phyloP scores from a whole-genome alignment of 306 rosid species.

The Rosa rugosa region DNA sequence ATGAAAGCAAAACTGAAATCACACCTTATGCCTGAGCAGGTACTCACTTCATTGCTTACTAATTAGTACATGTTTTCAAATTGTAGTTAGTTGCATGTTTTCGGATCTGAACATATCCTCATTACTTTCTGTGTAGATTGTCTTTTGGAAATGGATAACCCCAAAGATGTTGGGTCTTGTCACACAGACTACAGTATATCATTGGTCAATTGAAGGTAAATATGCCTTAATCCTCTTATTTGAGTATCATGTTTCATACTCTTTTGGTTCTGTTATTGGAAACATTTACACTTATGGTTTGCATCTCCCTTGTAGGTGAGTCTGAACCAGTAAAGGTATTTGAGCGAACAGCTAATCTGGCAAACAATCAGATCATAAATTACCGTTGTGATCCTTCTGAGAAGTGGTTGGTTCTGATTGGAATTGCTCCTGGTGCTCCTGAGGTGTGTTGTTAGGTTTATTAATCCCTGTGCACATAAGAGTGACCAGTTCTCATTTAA shows the following conservation, averaged over 20 bases:
- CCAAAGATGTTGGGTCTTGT: conserved; percentile 91
- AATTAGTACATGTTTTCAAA: neutral
- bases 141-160: conserved; percentile 98
- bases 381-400: conserved; percentile 97
- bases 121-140: conserved; percentile 55
- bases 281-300: conserved; percentile 7
- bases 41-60: conserved; percentile 27
- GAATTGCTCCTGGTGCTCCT: conserved; percentile 98
- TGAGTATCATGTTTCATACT: conserved; percentile 11
- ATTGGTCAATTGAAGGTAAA: conserved; percentile 96
- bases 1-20: conserved; percentile 94
- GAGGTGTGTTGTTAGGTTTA: conserved; percentile 60
- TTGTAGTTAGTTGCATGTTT: neutral
- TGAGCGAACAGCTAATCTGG: conserved; percentile 92
- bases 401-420: conserved; percentile 98
- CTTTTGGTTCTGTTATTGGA: conserved; percentile 17
- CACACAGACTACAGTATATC: conserved; percentile 90
- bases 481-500: neutral
- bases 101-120: conserved; percentile 15
- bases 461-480: neutral
- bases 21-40: conserved; percentile 98
- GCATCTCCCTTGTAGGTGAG: conserved; percentile 60
- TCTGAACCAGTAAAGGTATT: conserved; percentile 95
- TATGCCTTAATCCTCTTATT: conserved; percentile 20
- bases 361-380: conserved; percentile 92